phyloP scores from a whole-genome alignment of 805 yeast genomes.

The Priceomyces castillae region DNA sequence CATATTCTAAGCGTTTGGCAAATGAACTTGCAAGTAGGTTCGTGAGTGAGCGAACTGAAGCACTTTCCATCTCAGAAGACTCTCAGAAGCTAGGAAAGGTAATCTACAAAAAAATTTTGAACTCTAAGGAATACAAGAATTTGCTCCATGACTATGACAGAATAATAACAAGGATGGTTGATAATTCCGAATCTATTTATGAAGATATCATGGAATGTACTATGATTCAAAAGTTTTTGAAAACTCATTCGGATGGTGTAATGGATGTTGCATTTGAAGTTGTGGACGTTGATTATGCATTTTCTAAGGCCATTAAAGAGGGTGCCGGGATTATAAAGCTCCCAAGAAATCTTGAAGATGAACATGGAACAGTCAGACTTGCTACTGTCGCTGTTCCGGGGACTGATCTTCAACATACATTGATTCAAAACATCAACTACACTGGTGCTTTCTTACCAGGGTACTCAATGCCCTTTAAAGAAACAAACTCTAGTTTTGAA shows the following conservation, averaged over 20 bases:
- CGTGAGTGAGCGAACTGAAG: constrained; percentile 24
- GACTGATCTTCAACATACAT: constrained; percentile 70
- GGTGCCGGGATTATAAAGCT: constrained; percentile 48
- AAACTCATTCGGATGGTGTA: constrained; percentile 75
- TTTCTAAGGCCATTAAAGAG: constrained; percentile 41
- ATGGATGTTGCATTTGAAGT: constrained; percentile 73
- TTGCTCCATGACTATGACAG: constrained; percentile 9
- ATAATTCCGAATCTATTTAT: constrained; percentile 15
- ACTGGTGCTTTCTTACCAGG: constrained; percentile 50
- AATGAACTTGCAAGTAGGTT: constrained; percentile 40
- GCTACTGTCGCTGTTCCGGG: constrained; percentile 46
- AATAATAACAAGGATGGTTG: constrained; percentile 13
- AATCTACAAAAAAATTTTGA: constrained; percentile 12
- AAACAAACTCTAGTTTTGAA: background rate
- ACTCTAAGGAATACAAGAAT: constrained; percentile 11
- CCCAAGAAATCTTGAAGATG: constrained; percentile 37
- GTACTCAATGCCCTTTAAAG: constrained; percentile 7
- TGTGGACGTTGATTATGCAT: constrained; percentile 45
- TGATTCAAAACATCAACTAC: constrained; percentile 49
- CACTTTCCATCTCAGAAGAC: constrained; percentile 4
- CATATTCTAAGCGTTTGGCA: constrained; percentile 7
- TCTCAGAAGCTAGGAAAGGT: constrained; percentile 8
- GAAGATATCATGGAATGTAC: constrained; percentile 16
- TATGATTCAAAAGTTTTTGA: constrained; percentile 24
- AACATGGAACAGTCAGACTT: constrained; percentile 46